Evolutionary conservation across 352 stramenopile species (phyloP).

Genomic region (Peronospora belbahrii): DNA sequence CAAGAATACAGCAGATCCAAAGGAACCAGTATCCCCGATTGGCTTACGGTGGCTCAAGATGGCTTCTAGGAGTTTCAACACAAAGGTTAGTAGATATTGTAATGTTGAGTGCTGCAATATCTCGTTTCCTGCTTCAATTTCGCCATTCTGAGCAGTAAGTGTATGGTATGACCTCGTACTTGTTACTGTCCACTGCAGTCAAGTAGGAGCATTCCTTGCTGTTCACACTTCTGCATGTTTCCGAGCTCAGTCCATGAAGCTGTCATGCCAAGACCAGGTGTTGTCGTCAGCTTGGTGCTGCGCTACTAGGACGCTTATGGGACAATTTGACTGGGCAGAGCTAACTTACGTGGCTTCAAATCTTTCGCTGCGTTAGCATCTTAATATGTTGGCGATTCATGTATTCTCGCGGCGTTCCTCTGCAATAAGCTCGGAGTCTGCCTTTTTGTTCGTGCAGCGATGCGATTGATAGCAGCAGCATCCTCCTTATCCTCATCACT

Average conservation of each 20-base stretch:
- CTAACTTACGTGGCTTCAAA: conserved; percentile 45
- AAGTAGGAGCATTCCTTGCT: too few relatives aligned
- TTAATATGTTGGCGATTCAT: conserved; percentile 23
- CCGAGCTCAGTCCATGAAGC: too few relatives aligned
- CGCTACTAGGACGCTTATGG: conserved; percentile 43
- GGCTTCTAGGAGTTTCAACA: conserved; percentile 12
- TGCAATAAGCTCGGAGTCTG: too few relatives aligned
- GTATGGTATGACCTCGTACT: not conserved
- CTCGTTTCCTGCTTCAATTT: not conserved
- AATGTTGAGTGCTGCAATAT: conserved; percentile 5
- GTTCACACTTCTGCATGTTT: too few relatives aligned
- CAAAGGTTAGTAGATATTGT: conserved; percentile 1
- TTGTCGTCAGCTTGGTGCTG: conserved; percentile 47
- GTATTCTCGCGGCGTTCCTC: too few relatives aligned
- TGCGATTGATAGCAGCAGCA: conserved; percentile 24
- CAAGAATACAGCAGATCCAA: conserved; percentile 42
- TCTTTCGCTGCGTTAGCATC: conserved; percentile 46
- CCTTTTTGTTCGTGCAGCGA: conserved; percentile 19
- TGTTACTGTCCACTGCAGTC: not conserved
- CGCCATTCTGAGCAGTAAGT: not conserved
- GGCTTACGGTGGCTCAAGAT: conserved; percentile 53
- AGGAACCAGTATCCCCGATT: conserved; percentile 41
- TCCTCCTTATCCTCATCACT: conserved; percentile 37
- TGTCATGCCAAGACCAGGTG: conserved; percentile 66
- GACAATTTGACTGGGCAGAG: conserved; percentile 72